Percentiles rank a stretch among this genome's conserved stretches.
phyloP scores from a whole-genome alignment of 768 basidiomycete species.

The Gloeostereum incarnatum region DNA sequence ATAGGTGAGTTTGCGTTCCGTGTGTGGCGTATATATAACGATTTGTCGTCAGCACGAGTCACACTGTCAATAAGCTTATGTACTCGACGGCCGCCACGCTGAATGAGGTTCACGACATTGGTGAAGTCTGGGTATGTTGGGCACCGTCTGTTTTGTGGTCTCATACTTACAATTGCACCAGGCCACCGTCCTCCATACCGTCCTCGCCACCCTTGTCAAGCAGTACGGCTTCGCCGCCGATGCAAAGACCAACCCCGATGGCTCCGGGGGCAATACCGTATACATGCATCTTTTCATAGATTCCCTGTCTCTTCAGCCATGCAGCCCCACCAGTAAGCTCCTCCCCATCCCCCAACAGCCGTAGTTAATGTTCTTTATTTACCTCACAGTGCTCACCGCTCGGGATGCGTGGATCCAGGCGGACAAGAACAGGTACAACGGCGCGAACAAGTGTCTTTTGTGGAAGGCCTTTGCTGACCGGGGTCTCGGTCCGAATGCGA shows the following conservation, averaged over 20 bases:
- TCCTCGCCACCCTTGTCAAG: slow-evolving; percentile 27
- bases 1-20: too few relatives aligned
- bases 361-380: not conserved
- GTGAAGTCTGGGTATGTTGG: slow-evolving; percentile 41
- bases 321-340: slow-evolving; percentile 38
- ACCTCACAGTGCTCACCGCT: slow-evolving; percentile 28
- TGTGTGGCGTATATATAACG: too few relatives aligned
- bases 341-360: not conserved
- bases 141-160: too few relatives aligned
- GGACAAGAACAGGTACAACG: slow-evolving; percentile 34
- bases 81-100: slow-evolving; percentile 21
- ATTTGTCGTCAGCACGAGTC: slow-evolving; percentile 34
- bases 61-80: slow-evolving; percentile 21
- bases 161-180: too few relatives aligned
- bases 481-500: slow-evolving; percentile 33
- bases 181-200: slow-evolving; percentile 35
- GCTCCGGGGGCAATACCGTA: slow-evolving; percentile 35
- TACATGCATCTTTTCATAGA: slow-evolving; percentile 44
- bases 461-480: slow-evolving; percentile 40
- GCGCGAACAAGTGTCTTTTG: slow-evolving; percentile 33
- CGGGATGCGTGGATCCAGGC: slow-evolving; percentile 46
- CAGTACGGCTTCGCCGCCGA: slow-evolving; percentile 24
- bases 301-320: slow-evolving; percentile 35
- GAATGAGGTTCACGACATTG: slow-evolving; percentile 37
- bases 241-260: slow-evolving; percentile 29